Base-by-base conservation (phyloP, 2,329 filamentous ascomycete genomes). In the Pseudogymnoascus sp. region DNA sequence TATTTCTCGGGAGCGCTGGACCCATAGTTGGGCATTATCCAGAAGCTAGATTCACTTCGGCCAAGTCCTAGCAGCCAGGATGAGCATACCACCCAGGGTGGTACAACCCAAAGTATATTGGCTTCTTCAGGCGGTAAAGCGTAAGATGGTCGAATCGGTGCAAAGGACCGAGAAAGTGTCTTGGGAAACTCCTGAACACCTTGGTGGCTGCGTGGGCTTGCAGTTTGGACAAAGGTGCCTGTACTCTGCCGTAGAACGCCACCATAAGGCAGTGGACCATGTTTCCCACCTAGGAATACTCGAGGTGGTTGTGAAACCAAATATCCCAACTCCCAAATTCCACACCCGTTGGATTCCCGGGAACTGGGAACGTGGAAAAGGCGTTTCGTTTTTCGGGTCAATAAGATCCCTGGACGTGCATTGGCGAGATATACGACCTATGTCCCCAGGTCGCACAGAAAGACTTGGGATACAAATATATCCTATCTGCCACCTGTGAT, bases 81-180 rank as follows among this genome's bases (percentile, higher is more conserved):
- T 54, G 28, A 20, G 39, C 39, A 8, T 43, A 18, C 14, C 11
- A 54, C 16, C 28, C 47, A 6, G 28, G 47, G n/a, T 20, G 47
- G 47, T 54, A 54, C 47, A 54, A 54, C 47, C 33, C 47, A 14
- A 33, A 35, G 47, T 54, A 54, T 54, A 33, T 54, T 54, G 28
- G 28, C 47, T 14, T 54, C 16, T n/a, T 33, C 20, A 20, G 47
- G 47, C 28, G 47, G 47, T 35, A 54, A 54, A 12, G 47, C 47
- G 47, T 20, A 54, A 35, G 28, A 35, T 33, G 16, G 2, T 33
- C 33, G n/a, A 54, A 54, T 35, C 18, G 14, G 28, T 33, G 47
- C 16, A 54, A 54, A 35, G n/a, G 28, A 20, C n/a, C 16, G 25
- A 54, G 9, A 33, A 54, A 54, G 47, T n/a, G 28, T 33, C 28